Evolutionary conservation across 257 asterid species (phyloP).

Genomic region (Penstemon newberryi): DNA sequence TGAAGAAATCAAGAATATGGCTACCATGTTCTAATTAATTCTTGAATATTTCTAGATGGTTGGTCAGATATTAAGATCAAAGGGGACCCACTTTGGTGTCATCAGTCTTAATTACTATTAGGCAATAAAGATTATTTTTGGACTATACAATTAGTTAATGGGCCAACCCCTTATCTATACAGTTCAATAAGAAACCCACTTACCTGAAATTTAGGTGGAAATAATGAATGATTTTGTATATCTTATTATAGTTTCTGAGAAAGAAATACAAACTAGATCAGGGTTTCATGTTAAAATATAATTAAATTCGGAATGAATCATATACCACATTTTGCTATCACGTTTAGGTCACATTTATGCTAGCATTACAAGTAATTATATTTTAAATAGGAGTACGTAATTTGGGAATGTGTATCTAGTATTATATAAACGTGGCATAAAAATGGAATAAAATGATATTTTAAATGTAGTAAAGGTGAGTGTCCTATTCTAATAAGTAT

Average conservation of each 20-base stretch:
- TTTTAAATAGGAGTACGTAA: background rate
- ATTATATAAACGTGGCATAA: too few relatives aligned
- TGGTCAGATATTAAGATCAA: constrained; percentile 18
- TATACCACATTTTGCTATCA: background rate
- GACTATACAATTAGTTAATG: background rate
- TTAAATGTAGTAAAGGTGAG: too few relatives aligned
- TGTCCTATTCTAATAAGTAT: too few relatives aligned
- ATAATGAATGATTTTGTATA: background rate
- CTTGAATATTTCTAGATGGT: background rate
- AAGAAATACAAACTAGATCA: constrained; percentile 12
- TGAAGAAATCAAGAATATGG: background rate
- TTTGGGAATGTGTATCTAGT: too few relatives aligned
- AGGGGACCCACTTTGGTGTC: background rate
- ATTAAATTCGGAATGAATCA: background rate
- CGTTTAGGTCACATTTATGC: background rate
- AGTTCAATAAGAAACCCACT: background rate
- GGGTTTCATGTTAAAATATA: background rate
- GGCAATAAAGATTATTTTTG: background rate
- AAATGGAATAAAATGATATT: too few relatives aligned
- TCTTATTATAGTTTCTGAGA: constrained; percentile 6
- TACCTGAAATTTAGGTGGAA: background rate
- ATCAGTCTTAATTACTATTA: background rate
- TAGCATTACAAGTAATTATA: background rate
- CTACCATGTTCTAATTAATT: background rate
- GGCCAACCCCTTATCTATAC: background rate